Evolutionary conservation across 2,329 filamentous ascomycete species (phyloP), one percentile per base, ranked within the genome.

Genomic region (Diplocarpon mali): DNA sequence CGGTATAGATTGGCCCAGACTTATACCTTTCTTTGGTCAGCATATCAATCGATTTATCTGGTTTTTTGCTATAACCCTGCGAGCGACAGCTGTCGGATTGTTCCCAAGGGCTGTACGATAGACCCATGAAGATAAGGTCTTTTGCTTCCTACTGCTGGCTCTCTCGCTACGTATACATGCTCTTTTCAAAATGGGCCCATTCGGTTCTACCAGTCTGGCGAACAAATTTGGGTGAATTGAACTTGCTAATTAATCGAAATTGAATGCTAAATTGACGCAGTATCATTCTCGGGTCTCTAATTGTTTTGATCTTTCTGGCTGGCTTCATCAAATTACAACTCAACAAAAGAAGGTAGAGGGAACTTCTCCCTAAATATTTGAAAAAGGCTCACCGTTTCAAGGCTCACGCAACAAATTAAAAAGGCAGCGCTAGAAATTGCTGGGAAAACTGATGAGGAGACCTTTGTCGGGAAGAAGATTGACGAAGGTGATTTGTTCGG

Each of bases 401-500:
- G 55, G 42, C 37, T 53, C 9, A 44, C 42, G 14, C 52, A 46
- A 29, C 45, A 55, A 24, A 41, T 41, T 11, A 48, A 52, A 38
- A 43, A 50, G 10, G 48, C 43, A 6, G 51, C 53, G n/a, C 17
- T 47, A 16, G 51, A 55, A 37, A 45, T 48, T 5, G 45, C 44
- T 16, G 47, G 46, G 14, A 49, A 46, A 36, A 39, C 45, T 4
- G 44, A 51, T 11, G 45, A 47, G 16, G 46, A 55, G 37, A 55
- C 52, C 38, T 43, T 51, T 13, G 43, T 54, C n/a, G 38, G 42
- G 15, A 49, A 43, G 38, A 30, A 53, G 31, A 31, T 46, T 15
- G 49, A 47, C 10, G 54, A 56, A 39, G 53, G 54, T 5, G 53
- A 59, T 47, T 35, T 57, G 2, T 56, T 56, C 36, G 53, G 56